Base-by-base conservation (phyloP, 148 eudicot species). In the Silene latifolia region DNA sequence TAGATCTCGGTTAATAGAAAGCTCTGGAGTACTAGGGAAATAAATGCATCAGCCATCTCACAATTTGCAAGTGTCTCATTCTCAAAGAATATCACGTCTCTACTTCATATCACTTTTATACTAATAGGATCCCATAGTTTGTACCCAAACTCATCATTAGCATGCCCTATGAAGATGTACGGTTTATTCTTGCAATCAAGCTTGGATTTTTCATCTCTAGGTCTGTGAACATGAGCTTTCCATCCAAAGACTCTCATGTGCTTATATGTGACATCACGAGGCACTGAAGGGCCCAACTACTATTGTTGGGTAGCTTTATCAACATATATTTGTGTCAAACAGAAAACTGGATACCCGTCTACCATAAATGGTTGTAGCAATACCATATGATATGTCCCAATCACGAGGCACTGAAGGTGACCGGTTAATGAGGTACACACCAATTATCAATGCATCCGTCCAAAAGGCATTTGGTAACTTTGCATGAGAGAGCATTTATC, bases 161-260 rank as follows among this genome's bases (percentile, higher is more conserved):
- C 48, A 46, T 68, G 68, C 17, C 78, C 74, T 0, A 79, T 5
- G 58, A 74, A 73, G 14, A 74, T 72, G 66, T 66, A 58, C 19
- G 18, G 19, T 44, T 72, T 72, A 0, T 11, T 29, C 29, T 72
- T 72, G 48, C 23, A 32, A 13, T 59, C 75, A 72, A 72, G 53
- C 65, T 74, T 79, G 29, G 65, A 21, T 56, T 67, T 62, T 25
- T 69, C 65, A 32, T 75, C 71, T 39, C 48, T 75, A 0, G 72
- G 79, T 1, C 75, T 72, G n/a, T 80, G 79, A 8, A 10, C 27
- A 63, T 54, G 47, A 1, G 73, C 69, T 44, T 20, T 44, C 24
- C 73, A 80, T 12, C 83, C 73, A 76, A 80, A 80, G 20, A 76
- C 76, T 27, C 29, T 71, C 56, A 72, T 17, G 18, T 76, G 68